phyloP scores from a whole-genome alignment of 1,139 yeast species.

The Taiozyma sp. region DNA sequence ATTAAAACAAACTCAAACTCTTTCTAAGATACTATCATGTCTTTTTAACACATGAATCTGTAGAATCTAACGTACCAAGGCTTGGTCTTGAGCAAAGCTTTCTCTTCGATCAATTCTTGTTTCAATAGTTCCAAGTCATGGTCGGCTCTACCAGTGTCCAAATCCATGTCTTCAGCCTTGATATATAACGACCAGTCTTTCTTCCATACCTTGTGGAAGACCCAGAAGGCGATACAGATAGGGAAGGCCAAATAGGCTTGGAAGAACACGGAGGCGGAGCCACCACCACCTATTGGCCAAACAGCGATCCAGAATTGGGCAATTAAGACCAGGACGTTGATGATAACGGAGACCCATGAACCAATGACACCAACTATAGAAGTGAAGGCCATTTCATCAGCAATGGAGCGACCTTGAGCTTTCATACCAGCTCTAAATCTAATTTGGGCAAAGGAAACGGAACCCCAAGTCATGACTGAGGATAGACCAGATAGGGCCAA shows the following conservation, averaged over 20 bases:
- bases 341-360: conserved; percentile 43
- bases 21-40: background rate
- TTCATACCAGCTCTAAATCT: conserved; percentile 62
- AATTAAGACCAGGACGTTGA: conserved; percentile 45
- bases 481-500: conserved; percentile 65
- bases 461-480: conserved; percentile 63
- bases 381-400: conserved; percentile 48
- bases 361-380: conserved; percentile 56
- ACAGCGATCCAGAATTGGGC: conserved; percentile 69
- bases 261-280: conserved; percentile 54
- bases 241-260: conserved; percentile 60
- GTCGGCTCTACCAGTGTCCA: conserved; percentile 73
- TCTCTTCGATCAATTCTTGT: conserved; percentile 63
- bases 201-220: conserved; percentile 54
- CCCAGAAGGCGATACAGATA: conserved; percentile 50
- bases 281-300: conserved; percentile 54
- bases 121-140: conserved; percentile 60
- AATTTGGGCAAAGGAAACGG: conserved; percentile 56
- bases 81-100: conserved; percentile 42
- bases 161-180: conserved; percentile 47
- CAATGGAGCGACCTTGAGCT: conserved; percentile 47
- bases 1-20: background rate
- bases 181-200: conserved; percentile 48
- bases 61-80: conserved; percentile 49
- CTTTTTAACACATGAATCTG: conserved; percentile 47